These are phyloP conservation scores for Houttuynia cordata DNA, from an alignment of 164 flowering plant species.

Conservation along the genomic window DNA sequence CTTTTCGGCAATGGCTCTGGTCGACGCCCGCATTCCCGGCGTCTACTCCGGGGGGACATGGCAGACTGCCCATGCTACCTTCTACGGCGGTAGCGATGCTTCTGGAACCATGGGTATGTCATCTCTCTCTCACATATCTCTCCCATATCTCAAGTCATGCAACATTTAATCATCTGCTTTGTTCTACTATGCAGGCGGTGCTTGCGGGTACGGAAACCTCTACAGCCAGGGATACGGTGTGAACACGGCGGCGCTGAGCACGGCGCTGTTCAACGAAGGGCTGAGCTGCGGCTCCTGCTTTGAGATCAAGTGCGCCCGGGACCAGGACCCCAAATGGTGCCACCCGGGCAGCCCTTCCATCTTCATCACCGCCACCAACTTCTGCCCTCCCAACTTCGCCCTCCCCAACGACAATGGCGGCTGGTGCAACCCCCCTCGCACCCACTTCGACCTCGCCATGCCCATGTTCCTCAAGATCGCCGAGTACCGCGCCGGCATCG, in stretches of 20 bases:
- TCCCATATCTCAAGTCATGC: too few relatives aligned
- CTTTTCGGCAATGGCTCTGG: constrained; percentile 15
- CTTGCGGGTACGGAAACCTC: constrained; percentile 48
- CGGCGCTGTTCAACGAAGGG: constrained; percentile 46
- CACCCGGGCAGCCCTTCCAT: constrained; percentile 41
- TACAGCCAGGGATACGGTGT: constrained; percentile 55
- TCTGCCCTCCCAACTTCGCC: constrained; percentile 50
- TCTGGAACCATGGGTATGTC: constrained; percentile 84
- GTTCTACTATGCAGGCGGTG: constrained; percentile 26
- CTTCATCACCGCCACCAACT: constrained; percentile 41
- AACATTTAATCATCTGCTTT: neutral
- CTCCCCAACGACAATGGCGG: constrained; percentile 43
- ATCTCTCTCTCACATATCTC: neutral
- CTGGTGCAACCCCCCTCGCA: constrained; percentile 58
- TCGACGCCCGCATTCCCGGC: constrained; percentile 54
- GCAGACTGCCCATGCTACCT: constrained; percentile 80
- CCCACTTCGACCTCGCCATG: constrained; percentile 52
- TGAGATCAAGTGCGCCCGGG: constrained; percentile 37
- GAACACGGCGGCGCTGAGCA: constrained; percentile 45
- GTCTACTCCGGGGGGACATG: constrained; percentile 51
- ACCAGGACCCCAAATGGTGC: constrained; percentile 36
- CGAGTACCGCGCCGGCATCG: constrained; percentile 45
- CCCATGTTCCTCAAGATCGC: constrained; percentile 50
- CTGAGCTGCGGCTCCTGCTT: constrained; percentile 46
- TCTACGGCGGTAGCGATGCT: constrained; percentile 87